These are phyloP conservation scores for Sporormia fimetaria DNA, from an alignment of 495 filamentous ascomycete species.

Conservation along the genomic window DNA sequence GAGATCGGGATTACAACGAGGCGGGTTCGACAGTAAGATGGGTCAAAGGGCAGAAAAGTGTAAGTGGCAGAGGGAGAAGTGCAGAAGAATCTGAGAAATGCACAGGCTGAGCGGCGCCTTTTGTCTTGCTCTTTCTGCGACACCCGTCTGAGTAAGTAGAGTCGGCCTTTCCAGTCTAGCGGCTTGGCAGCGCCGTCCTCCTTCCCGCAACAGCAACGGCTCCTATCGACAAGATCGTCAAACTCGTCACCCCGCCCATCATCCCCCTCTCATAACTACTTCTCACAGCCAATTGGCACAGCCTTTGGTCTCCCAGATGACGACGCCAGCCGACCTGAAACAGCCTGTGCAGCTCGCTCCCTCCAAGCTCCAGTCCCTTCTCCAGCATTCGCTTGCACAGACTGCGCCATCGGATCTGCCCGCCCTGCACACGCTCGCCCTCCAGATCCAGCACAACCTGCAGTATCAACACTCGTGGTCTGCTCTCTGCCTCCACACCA, in stretches of 20 bases:
- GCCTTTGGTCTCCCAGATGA: constrained; percentile 1
- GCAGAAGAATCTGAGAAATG: not conserved
- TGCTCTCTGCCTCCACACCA: constrained; percentile 49
- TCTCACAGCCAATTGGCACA: constrained; percentile 7
- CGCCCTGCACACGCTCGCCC: constrained; percentile 40
- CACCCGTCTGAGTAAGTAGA: no score
- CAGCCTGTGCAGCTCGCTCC: constrained; percentile 9
- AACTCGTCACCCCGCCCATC: constrained; percentile 2
- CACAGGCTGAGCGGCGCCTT: no score
- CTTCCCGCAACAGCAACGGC: constrained; percentile 20
- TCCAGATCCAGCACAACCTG: constrained; percentile 67
- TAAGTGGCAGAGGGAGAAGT: not conserved
- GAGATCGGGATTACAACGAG: no score
- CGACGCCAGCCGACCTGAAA: constrained; percentile 12
- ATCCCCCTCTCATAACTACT: not conserved
- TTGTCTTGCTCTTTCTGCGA: not conserved
- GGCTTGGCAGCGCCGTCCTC: constrained; percentile 11
- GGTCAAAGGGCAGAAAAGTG: not conserved
- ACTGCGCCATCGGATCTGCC: constrained; percentile 8
- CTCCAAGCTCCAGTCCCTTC: constrained; percentile 16
- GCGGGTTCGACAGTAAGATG: constrained; percentile 1
- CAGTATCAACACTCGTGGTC: constrained; percentile 84
- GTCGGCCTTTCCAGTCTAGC: no score
- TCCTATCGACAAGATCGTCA: no score
- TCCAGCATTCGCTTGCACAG: not conserved